These are phyloP conservation scores for Helicocarpus griseus DNA, from an alignment of 2,329 filamentous ascomycete genomes.

Conservation along the genomic window DNA sequence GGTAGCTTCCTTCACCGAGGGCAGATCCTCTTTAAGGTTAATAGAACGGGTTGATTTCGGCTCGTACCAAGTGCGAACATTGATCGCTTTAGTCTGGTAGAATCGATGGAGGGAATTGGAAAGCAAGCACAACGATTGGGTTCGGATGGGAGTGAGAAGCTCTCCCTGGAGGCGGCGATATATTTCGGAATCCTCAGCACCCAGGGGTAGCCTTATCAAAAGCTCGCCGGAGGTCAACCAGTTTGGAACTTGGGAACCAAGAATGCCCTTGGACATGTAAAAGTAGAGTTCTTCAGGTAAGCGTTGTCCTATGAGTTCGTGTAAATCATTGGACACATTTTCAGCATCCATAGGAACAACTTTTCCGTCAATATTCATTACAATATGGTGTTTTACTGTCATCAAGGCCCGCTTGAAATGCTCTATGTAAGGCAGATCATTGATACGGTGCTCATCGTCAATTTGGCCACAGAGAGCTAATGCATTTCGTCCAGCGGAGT, in stretches of 20 bases:
- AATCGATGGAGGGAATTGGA: constrained; percentile 73
- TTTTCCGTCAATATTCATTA: constrained; percentile 67
- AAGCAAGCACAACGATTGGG: constrained; percentile 67
- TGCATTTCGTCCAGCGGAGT: constrained; percentile 56
- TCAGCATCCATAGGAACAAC: constrained; percentile 65
- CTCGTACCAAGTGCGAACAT: constrained; percentile 72
- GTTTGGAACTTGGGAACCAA: constrained; percentile 68
- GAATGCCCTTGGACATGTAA: constrained; percentile 75
- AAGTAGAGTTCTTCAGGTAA: constrained; percentile 83
- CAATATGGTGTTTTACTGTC: constrained; percentile 78
- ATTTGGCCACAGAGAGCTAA: constrained; percentile 65
- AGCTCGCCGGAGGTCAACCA: constrained; percentile 75
- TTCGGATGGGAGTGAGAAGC: constrained; percentile 63
- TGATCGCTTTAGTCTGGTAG: constrained; percentile 69
- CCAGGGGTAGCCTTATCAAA: constrained; percentile 70
- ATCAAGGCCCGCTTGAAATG: constrained; percentile 79
- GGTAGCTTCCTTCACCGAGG: constrained; percentile 45
- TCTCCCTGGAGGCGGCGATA: constrained; percentile 71
- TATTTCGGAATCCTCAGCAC: constrained; percentile 67
- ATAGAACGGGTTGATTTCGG: constrained; percentile 56
- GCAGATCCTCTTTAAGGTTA: constrained; percentile 47
- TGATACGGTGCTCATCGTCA: constrained; percentile 64
- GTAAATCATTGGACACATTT: constrained; percentile 68
- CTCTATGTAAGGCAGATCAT: constrained; percentile 67
- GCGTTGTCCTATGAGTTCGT: constrained; percentile 82